Conservation (phyloP, 345 rosid genomes). For the Rhodomyrtus tomentosa region DNA sequence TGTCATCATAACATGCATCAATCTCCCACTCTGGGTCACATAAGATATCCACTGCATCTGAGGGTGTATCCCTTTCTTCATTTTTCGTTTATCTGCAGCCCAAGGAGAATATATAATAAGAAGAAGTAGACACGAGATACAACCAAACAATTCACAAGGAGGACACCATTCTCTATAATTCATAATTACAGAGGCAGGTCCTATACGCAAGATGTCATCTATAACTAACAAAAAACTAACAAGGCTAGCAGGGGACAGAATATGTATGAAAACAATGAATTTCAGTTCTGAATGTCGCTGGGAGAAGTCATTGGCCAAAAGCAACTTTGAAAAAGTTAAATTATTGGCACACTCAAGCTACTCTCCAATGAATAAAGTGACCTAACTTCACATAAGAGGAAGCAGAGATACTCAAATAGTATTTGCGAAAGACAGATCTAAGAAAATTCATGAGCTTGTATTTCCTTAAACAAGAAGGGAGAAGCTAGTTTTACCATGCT, state of each 20-base stretch:
- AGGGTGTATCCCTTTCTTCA: constrained; percentile 96
- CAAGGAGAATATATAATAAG: background rate
- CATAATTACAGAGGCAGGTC: background rate
- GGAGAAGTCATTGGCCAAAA: background rate
- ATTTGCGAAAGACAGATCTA: background rate
- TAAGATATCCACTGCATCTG: constrained; percentile 97
- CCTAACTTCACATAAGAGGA: background rate
- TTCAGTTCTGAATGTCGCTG: background rate
- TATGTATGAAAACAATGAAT: background rate
- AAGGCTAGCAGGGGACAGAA: background rate
- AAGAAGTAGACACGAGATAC: background rate
- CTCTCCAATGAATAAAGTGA: background rate
- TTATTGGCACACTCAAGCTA: background rate
- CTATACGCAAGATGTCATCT: background rate
- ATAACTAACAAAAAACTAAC: background rate
- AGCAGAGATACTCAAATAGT: background rate
- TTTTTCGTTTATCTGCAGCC: constrained; percentile 16
- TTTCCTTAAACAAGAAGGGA: background rate
- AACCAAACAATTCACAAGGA: background rate
- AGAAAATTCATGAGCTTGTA: background rate
- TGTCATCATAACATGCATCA: constrained; percentile 88
- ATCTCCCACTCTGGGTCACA: constrained; percentile 80
- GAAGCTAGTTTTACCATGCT: background rate
- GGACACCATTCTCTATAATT: background rate
- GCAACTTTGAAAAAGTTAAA: background rate